These are phyloP conservation scores for Rhizopogon rudus DNA, from an alignment of 768 basidiomycete genomes.

Conservation along the genomic window DNA sequence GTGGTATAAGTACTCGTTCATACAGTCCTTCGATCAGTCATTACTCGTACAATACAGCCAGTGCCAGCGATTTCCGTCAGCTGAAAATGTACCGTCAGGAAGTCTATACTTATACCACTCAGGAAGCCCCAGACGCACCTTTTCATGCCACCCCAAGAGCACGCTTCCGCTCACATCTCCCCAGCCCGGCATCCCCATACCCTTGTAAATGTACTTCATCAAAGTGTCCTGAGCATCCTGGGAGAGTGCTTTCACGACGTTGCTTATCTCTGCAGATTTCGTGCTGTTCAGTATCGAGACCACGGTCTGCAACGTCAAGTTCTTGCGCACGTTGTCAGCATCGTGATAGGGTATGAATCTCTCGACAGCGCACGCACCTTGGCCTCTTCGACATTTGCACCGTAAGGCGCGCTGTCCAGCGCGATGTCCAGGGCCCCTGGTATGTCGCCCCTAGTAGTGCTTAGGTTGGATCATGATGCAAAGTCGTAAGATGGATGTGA, in stretches of 20 bases:
- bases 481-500: no score
- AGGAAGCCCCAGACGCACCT: slow-evolving; percentile 46
- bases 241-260: slow-evolving; percentile 66
- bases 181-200: slow-evolving; percentile 68
- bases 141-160: slow-evolving; percentile 87
- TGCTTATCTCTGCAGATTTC: slow-evolving; percentile 62
- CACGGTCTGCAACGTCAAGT: slow-evolving; percentile 72
- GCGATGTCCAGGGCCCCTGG: slow-evolving; percentile 64
- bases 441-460: slow-evolving; percentile 61
- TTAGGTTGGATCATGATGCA: neutral
- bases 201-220: slow-evolving; percentile 99
- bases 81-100: slow-evolving; percentile 33
- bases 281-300: slow-evolving; percentile 84
- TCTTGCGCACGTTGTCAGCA: slow-evolving; percentile 36
- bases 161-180: slow-evolving; percentile 51
- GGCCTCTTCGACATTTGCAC: slow-evolving; percentile 81
- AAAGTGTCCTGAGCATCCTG: slow-evolving; percentile 70
- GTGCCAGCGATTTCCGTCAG: slow-evolving; percentile 91
- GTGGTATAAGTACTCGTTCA: slow-evolving; percentile 21
- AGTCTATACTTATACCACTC: neutral
- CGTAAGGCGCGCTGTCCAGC: slow-evolving; percentile 87
- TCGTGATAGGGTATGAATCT: neutral
- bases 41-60: slow-evolving; percentile 88
- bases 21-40: slow-evolving; percentile 62
- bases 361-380: slow-evolving; percentile 50